Base-by-base conservation (phyloP, 306 rosid species). In the Boehmeria nivea region DNA sequence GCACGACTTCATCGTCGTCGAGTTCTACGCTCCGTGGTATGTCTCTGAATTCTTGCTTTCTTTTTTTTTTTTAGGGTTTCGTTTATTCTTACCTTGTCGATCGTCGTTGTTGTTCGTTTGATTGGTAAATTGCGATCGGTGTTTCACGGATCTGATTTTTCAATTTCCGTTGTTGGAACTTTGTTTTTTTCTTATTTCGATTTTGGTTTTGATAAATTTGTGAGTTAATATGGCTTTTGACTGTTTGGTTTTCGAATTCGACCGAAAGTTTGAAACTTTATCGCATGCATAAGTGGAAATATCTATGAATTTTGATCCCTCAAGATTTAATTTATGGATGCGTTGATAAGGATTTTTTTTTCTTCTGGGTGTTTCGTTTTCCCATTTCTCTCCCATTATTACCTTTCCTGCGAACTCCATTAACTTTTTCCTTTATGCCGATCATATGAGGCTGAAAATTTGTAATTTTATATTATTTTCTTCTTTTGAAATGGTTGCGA, bases 21-120 rank as follows among this genome's bases (percentile, higher is more conserved):
- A 93, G 77, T 93, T 93, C 71, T 87, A 85, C 72, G 95, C 94
- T 6, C 99, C 99, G 0, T 85, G 95, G 99, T 91, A 75, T 23
- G 33, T 0, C 24, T 14, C 45, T 66, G 22, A 33, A 56, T 59
- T 50, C 45, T 37, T 0, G 17, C 2, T 14, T 36, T 23, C 54
- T 25, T 6, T 5, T 8, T 12, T 20, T 20, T 26, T 28, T 40
- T 40, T n/a, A 40, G 15, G 38, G 17, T 31, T 12, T 17, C 55
- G 1, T 39, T 50, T 22, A 6, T 4, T n/a, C 12, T 39, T 58
- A 13, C 13, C 19, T 38, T 11, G 22, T 37, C 12, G 54, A 22
- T 63, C 43, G 63, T 13, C 3, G 26, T 16, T 4, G 12, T 20
- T 27, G 6, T 15, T 57, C 64, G 60, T 17, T 28, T 31, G 2